Evolutionary conservation across 495 filamentous ascomycete species (phyloP), one percentile per base, ranked within the genome.

Genomic region (Penicillium chermesinum): DNA sequence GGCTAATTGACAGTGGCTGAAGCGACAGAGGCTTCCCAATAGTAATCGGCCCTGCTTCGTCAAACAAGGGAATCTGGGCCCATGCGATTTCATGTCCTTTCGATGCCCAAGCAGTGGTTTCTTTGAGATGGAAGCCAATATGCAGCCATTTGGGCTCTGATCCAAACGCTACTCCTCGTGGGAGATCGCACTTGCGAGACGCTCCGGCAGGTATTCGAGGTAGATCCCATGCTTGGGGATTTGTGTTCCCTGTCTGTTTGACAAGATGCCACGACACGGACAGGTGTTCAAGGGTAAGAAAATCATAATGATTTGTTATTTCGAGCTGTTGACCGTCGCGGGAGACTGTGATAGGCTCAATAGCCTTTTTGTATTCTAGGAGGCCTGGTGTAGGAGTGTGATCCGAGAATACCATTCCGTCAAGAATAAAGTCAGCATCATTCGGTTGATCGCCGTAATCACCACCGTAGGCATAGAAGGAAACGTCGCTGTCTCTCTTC

Each of bases 391-490:
- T 76, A 4, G 84, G 80, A 0, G 66, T 71, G 52, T 86, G 82
- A 20, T 76, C 72, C 7, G 74, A 79, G 54, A 70, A 66, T 6
- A 76, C 60, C 3, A 87, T 63, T n/a, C 84, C 84, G 53, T 85
- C 83, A 70, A 85, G 78, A 37, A 84, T 77, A 56, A 86, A 87
- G 20, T 72, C 80, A 2, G 70, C 72, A 46, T 85, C 82, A 50
- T 86, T 84, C 0, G 82, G 84, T 3, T 69, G 49, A 46, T 87
- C 84, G 2, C 75, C 80, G 63, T 85, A 85, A 46, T 87, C 84
- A 1, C 83, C 84, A 1, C 83, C 83, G 40, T 83, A 86, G 6
- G 71, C 83, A 48, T 83, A 86, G 49, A 16, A 47, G n/a, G 34
- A 34, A 12, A 27, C 1, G 10, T 47, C 44, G 6, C 27, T 10